Evolutionary conservation across 1,284 basidiomycete genomes (phyloP).

Genomic region (Malassezia yamatoensis): DNA sequence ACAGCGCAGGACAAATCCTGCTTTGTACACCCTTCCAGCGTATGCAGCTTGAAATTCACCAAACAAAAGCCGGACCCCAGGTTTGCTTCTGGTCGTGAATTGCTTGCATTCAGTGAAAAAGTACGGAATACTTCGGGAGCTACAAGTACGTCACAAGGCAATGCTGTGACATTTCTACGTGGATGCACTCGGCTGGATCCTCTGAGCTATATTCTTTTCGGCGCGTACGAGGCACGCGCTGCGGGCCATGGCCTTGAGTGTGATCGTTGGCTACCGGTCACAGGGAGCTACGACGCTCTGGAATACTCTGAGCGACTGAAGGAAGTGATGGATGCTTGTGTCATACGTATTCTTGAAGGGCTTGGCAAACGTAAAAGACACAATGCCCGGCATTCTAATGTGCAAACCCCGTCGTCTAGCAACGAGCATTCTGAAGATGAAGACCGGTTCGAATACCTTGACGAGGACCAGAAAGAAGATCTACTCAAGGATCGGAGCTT

Average conservation of each 20-base stretch:
- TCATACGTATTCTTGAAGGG: conserved; percentile 85
- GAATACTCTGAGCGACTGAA: conserved; percentile 80
- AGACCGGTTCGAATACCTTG: not conserved
- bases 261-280: conserved; percentile 80
- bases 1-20: conserved; percentile 77
- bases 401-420: not conserved
- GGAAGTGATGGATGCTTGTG: conserved; percentile 67
- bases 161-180: conserved; percentile 63
- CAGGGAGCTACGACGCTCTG: conserved; percentile 62
- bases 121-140: conserved; percentile 60
- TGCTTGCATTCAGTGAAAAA: conserved; percentile 80
- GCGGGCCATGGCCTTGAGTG: conserved; percentile 55
- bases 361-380: conserved; percentile 23
- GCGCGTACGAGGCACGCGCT: conserved; percentile 63
- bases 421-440: conserved; percentile 14
- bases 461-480: not conserved
- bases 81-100: conserved; percentile 53
- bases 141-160: conserved; percentile 47
- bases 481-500: conserved; percentile 25
- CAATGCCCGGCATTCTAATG: not conserved
- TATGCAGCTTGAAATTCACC: conserved; percentile 66
- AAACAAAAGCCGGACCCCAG: conserved; percentile 49
- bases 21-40: conserved; percentile 74
- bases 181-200: conserved; percentile 63
- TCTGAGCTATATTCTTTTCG: conserved; percentile 83